These are phyloP conservation scores for Prunus yedoensis DNA, from an alignment of 331 rosid genomes.

Conservation along the genomic window DNA sequence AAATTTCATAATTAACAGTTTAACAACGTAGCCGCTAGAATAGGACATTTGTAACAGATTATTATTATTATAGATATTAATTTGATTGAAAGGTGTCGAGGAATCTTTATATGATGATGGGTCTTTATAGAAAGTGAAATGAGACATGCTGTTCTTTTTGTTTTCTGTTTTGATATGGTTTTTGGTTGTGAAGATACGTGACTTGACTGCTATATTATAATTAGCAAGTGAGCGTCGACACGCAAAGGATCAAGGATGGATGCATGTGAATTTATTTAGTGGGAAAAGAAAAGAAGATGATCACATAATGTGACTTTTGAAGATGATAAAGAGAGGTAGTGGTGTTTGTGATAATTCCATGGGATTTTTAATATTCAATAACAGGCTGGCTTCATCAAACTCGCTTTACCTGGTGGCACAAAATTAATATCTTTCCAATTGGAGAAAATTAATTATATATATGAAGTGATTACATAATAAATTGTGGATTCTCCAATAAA, in stretches of 20 bases:
- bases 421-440: too few species aligned
- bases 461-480: too few species aligned
- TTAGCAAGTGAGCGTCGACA: background rate
- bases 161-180: conserved; percentile 22
- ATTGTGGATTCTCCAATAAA: too few species aligned
- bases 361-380: background rate
- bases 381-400: conserved; percentile 4
- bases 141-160: conserved; percentile 7
- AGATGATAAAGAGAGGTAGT: background rate
- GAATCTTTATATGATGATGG: conserved; percentile 3
- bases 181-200: conserved; percentile 23
- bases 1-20: too few species aligned
- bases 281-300: background rate
- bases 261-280: conserved; percentile 7
- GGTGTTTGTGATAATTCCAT: background rate
- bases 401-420: background rate
- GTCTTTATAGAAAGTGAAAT: conserved; percentile 12
- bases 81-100: background rate
- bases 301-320: background rate
- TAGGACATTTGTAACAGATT: too few species aligned
- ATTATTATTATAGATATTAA: background rate
- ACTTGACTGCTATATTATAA: conserved; percentile 4
- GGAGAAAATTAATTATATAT: too few species aligned
- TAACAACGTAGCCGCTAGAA: too few species aligned
- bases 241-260: background rate